phyloP scores from a whole-genome alignment of 441 rosid species.

The Erodium moschatum region DNA sequence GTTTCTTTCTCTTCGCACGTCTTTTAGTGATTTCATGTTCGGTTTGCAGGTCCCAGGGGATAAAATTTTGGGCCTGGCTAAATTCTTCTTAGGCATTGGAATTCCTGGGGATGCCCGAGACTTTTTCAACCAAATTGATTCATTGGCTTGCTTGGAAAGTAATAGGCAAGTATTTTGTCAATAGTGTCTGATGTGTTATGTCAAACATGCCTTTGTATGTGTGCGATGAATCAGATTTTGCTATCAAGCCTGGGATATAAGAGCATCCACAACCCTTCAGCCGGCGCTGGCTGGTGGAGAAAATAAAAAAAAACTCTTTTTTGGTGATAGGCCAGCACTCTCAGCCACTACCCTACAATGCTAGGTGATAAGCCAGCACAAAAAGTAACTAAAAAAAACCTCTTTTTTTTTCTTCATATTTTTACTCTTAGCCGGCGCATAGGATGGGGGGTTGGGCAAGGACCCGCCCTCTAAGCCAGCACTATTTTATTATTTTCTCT shows the following conservation, averaged over 20 bases:
- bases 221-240: not conserved
- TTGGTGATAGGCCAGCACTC: too few relatives aligned
- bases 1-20: constrained; percentile 15
- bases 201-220: not conserved
- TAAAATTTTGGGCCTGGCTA: constrained; percentile 73
- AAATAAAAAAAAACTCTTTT: too few relatives aligned
- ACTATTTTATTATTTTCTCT: too few relatives aligned
- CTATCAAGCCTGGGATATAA: constrained; percentile 2
- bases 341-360: too few relatives aligned
- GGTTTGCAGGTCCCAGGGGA: constrained; percentile 63
- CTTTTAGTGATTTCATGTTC: constrained; percentile 25
- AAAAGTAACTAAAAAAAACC: too few relatives aligned
- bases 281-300: too few relatives aligned
- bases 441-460: too few relatives aligned
- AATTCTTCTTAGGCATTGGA: constrained; percentile 74
- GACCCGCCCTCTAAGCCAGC: too few relatives aligned
- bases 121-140: constrained; percentile 69
- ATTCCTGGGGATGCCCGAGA: constrained; percentile 77
- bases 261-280: too few relatives aligned
- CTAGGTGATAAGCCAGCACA: too few relatives aligned
- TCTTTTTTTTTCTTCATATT: too few relatives aligned
- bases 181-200: constrained; percentile 5
- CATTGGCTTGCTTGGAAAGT: constrained; percentile 70
- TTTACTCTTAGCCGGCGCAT: too few relatives aligned
- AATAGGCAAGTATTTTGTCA: constrained; percentile 45